These are phyloP conservation scores for Arthrobotrys sphaeroides DNA, from an alignment of 2,329 filamentous ascomycete species.

Conservation along the genomic window DNA sequence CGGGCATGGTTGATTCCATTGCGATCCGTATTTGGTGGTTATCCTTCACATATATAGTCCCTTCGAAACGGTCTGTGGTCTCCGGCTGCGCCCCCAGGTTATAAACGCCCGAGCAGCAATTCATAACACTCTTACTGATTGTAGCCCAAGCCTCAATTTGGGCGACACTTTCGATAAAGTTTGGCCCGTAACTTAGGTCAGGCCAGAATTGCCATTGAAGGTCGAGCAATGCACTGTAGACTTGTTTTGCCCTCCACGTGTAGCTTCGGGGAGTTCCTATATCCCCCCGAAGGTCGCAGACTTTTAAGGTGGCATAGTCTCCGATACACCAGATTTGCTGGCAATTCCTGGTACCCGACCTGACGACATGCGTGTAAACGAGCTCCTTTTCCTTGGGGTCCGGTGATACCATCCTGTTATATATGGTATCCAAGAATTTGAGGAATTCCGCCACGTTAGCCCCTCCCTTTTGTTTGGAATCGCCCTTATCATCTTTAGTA, in stretches of 20 bases:
- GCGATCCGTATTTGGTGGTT: neutral
- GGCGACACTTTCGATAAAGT: too few species aligned
- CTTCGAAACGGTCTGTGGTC: slow-evolving; percentile 24
- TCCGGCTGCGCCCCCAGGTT: neutral
- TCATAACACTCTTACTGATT: neutral
- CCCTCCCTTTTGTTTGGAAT: too few species aligned
- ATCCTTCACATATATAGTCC: neutral
- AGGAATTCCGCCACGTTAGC: too few species aligned
- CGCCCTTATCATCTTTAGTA: too few species aligned
- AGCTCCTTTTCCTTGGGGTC: neutral
- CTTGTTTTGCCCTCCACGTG: neutral
- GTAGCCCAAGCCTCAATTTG: neutral
- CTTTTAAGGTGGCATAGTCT: slow-evolving; percentile 1
- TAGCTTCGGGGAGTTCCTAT: neutral
- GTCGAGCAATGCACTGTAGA: neutral
- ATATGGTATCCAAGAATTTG: too few species aligned
- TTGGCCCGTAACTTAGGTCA: too few species aligned
- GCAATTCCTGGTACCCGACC: neutral
- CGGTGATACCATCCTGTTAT: too few species aligned
- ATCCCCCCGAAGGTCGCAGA: neutral
- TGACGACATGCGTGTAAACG: neutral
- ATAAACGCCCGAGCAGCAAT: slow-evolving; percentile 7
- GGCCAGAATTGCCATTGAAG: slow-evolving; percentile 18
- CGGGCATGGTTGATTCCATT: neutral
- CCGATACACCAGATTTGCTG: slow-evolving; percentile 26